These are phyloP conservation scores for Saccharomycopsis guyanensis DNA, from an alignment of 805 yeast species.

Conservation along the genomic window DNA sequence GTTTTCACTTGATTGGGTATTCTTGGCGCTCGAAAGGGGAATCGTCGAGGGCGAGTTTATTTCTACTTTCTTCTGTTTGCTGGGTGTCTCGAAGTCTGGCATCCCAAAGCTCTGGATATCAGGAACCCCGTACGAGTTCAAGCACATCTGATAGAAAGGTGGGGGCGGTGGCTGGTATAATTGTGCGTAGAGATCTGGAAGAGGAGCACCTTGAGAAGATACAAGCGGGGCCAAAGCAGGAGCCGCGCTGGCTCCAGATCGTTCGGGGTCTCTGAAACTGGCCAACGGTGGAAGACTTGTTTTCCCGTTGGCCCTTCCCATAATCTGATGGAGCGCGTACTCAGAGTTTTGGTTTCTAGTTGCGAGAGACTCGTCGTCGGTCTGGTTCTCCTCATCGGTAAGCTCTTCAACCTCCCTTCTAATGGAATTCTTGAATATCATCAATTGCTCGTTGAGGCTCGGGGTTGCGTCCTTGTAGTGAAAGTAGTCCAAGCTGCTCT, in stretches of 20 bases:
- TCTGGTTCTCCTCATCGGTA: conserved; percentile 8
- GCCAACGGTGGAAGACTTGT: not conserved
- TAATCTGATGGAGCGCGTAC: too few species aligned
- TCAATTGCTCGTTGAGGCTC: conserved; percentile 10
- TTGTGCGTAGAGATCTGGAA: not conserved
- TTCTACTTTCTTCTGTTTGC: conserved; percentile 3
- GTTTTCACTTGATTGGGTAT: not conserved
- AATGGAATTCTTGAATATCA: not conserved
- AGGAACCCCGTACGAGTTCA: not conserved
- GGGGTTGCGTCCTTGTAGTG: conserved; percentile 2
- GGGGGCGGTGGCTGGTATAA: not conserved
- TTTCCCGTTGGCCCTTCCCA: not conserved
- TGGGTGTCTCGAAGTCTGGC: conserved; percentile 11
- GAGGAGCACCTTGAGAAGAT: not conserved
- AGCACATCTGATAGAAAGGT: not conserved
- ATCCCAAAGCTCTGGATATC: not conserved
- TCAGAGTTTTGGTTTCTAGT: too few species aligned
- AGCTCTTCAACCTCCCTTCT: not conserved
- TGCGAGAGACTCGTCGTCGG: conserved; percentile 2
- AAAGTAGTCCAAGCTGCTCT: too few species aligned
- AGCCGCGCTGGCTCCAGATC: not conserved
- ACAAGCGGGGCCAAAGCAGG: not conserved
- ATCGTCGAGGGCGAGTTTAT: conserved; percentile 15
- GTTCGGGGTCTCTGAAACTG: not conserved
- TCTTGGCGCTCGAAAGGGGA: conserved; percentile 12